Evolutionary conservation across 306 rosid genomes (phyloP), one percentile per base, ranked within the genome.

Genomic region (Cucurbita argyrosperma): DNA sequence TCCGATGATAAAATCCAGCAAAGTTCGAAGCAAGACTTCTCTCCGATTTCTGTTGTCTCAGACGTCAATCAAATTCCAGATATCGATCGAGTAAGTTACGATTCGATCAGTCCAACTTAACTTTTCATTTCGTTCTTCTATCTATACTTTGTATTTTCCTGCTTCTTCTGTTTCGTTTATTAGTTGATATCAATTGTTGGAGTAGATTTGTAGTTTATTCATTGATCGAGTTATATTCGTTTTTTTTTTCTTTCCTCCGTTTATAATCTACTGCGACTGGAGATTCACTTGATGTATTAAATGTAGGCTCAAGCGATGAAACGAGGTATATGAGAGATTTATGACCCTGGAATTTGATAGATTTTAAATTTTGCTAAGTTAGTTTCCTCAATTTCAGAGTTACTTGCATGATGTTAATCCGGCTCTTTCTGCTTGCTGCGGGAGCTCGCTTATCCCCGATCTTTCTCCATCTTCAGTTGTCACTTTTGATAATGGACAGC

Each of bases 21-120:
- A 71, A 35, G 52, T 30, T 46, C 58, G 4, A 80, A 37, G 50
- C 42, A 80, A 38, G 65, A 76, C 39, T 72, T 23, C 37, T 65
- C 75, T 46, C 50, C 71, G 18, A 56, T 72, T 8, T 71, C 76
- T 10, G 78, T 38, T 57, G 55, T 76, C 71, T 40, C 64, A n/a
- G 63, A 50, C 73, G 49, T 62, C 62, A 57, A 56, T 72, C 77
- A 54, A 49, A 47, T 9, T 71, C 71, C 59, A 50, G 77, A 80
- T 40, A 18, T 75, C 35, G 46, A 55, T 14, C 9, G 49, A 10
- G 76, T 76, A 76, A 21, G 67, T 37, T 50, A 43, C 30, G 8
- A 72, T 78, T 46, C 52, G 0, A 8, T 58, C 8, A 46, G 18
- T 59, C 49, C 53, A 21, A 4, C 12, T 50, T n/a, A 54, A 70